phyloP scores from a whole-genome alignment of 1,139 yeast species.

The Nakaseomyces glabratus region DNA sequence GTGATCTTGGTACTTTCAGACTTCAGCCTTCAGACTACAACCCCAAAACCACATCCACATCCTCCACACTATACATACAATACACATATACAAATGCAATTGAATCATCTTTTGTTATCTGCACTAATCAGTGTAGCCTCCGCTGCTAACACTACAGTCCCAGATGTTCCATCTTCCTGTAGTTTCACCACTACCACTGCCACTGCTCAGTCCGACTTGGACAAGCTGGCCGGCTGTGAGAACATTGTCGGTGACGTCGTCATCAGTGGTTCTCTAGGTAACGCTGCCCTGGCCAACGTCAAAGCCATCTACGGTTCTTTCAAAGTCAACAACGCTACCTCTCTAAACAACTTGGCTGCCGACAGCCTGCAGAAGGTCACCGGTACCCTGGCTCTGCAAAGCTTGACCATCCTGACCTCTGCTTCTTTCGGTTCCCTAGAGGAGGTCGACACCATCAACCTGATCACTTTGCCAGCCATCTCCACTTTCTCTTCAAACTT shows the following conservation, averaged over 20 bases:
- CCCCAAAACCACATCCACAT: too few relatives aligned
- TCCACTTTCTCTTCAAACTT: slow-evolving; percentile 60
- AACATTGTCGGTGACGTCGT: slow-evolving; percentile 73
- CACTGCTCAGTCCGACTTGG: slow-evolving; percentile 71
- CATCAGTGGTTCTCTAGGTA: slow-evolving; percentile 53
- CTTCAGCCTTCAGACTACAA: too few relatives aligned
- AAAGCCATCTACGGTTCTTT: slow-evolving; percentile 71
- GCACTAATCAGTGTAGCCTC: slow-evolving; percentile 11
- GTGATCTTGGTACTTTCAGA: too few relatives aligned
- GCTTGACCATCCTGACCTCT: slow-evolving; percentile 57
- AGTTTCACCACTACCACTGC: slow-evolving; percentile 47
- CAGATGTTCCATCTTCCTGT: slow-evolving; percentile 33
- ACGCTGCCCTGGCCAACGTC: slow-evolving; percentile 50
- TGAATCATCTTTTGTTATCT: not conserved
- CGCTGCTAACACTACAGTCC: slow-evolving; percentile 28
- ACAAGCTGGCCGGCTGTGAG: slow-evolving; percentile 60
- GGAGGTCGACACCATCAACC: slow-evolving; percentile 69
- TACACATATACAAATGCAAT: slow-evolving; percentile 1
- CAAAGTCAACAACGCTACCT: slow-evolving; percentile 54
- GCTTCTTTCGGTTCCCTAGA: slow-evolving; percentile 72
- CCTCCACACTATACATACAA: too few relatives aligned
- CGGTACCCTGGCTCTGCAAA: slow-evolving; percentile 54
- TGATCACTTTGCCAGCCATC: slow-evolving; percentile 81
- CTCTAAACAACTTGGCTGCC: slow-evolving; percentile 58
- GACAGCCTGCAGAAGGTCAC: slow-evolving; percentile 68